Base-by-base conservation (phyloP, 73 alveolate species). In the Paramecium sexaurelia region DNA sequence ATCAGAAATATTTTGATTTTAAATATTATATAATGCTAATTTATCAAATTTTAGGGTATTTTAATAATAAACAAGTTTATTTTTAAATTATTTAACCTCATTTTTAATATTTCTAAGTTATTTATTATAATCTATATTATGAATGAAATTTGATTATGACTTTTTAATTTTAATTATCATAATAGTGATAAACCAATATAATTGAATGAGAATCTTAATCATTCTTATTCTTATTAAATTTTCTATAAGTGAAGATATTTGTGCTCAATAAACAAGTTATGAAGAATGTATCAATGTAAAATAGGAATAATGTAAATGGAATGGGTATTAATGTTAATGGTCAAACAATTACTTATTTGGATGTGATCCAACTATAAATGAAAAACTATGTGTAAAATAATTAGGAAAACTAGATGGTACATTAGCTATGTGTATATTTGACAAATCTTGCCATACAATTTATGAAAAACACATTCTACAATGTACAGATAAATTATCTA, bases 331-430 rank as follows among this genome's bases (percentile, higher is more conserved):
- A 26, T 78, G 90, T 20, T 6, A 41, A 43, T 24, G 45, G 39
- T 41, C 75, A 11, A 37, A 78, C n/a, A 78, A 78, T 41, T 78
- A 78, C 41, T 43, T 78, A 33, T 24, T 40, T 19, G 90, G 90
- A 39, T 78, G 90, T 24, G 90, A 41, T 10, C 45, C n/a, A 24
- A 37, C 41, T 78, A 41, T 78, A 24, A 78, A 33, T 78, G 40
- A 41, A 37, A 41, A 78, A 24, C 27, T 78, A 19, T 78, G 90
- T 27, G 22, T 24, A 1, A 78, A 78, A 78, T 78, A 78, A 45
- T 0, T 78, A 8, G 90, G 90, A 11, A 24, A 22, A 41, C 6
- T 78, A 20, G 35, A 32, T 41, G 90, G 90, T 29, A 39, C 45
- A 78, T 9, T 43, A 19, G 69, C 75, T 7, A 22, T 40, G 40